Percentiles rank a stretch among this genome's conserved stretches.
Conservation (phyloP, 2,329 filamentous ascomycete species). For the Colletotrichum sp. region DNA sequence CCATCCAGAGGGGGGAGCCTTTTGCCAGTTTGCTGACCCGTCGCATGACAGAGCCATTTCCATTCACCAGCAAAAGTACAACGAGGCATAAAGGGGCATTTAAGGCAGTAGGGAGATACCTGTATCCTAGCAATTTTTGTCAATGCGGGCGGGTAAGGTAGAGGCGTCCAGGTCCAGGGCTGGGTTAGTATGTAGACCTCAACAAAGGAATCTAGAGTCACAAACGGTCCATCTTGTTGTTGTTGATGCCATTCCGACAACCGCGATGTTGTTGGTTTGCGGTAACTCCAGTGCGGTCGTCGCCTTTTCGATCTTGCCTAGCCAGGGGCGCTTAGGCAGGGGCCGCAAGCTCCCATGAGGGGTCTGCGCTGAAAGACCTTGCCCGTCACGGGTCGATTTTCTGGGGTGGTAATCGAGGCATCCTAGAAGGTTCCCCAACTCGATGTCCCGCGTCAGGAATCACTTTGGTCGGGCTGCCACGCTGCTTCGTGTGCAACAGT, state of each 20-base stretch:
- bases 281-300: background rate
- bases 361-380: background rate
- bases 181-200: conserved; percentile 15
- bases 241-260: background rate
- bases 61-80: conserved; percentile 77
- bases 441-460: background rate
- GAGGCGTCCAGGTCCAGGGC: conserved; percentile 16
- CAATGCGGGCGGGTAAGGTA: conserved; percentile 16
- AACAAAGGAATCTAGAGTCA: conserved; percentile 15
- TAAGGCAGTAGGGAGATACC: conserved; percentile 1
- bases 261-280: background rate
- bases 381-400: background rate
- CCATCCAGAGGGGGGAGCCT: background rate
- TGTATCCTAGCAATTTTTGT: conserved; percentile 15
- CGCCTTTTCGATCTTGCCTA: background rate
- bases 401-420: background rate
- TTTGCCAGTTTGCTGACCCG: conserved; percentile 6
- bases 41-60: conserved; percentile 67
- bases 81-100: conserved; percentile 41
- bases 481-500: conserved; percentile 7
- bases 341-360: background rate
- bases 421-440: conserved; percentile 3
- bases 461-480: background rate
- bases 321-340: background rate
- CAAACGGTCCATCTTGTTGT: background rate